Evolutionary conservation across 73 alveolate genomes (phyloP).

Genomic region (Paramecium caudatum): DNA sequence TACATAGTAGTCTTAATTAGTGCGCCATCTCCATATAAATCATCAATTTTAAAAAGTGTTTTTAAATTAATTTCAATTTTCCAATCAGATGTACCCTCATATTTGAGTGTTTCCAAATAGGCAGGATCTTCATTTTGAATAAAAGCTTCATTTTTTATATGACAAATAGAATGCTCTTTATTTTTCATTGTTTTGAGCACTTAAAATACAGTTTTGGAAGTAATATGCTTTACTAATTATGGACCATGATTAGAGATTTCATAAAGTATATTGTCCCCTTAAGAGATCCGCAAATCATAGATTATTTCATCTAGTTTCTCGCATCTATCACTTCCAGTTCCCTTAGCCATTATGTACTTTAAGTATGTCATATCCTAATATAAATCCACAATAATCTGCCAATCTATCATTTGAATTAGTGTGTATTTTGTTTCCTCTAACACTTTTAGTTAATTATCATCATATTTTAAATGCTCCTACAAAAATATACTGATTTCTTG

Average conservation of each 20-base stretch:
- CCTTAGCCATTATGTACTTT: conserved; percentile 39
- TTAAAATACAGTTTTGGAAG: conserved; percentile 37
- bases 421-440: conserved; percentile 53
- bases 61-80: conserved; percentile 51
- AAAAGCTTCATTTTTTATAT: conserved; percentile 44
- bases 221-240: neutral
- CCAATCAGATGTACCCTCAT: conserved; percentile 10
- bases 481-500: conserved; percentile 53
- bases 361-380: conserved; percentile 60
- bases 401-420: conserved; percentile 58
- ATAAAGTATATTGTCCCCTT: neutral
- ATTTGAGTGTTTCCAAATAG: neutral
- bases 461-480: conserved; percentile 68
- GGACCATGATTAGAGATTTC: neutral
- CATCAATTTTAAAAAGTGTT: conserved; percentile 67
- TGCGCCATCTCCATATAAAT: conserved; percentile 68
- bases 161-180: conserved; percentile 12
- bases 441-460: conserved; percentile 63
- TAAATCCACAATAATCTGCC: conserved; percentile 71
- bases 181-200: conserved; percentile 72
- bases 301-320: conserved; percentile 71
- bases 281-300: neutral
- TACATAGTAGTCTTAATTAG: conserved; percentile 58
- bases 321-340: conserved; percentile 68
- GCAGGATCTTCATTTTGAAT: neutral